Conservation (phyloP, 306 rosid genomes). For the Rosa persica region DNA sequence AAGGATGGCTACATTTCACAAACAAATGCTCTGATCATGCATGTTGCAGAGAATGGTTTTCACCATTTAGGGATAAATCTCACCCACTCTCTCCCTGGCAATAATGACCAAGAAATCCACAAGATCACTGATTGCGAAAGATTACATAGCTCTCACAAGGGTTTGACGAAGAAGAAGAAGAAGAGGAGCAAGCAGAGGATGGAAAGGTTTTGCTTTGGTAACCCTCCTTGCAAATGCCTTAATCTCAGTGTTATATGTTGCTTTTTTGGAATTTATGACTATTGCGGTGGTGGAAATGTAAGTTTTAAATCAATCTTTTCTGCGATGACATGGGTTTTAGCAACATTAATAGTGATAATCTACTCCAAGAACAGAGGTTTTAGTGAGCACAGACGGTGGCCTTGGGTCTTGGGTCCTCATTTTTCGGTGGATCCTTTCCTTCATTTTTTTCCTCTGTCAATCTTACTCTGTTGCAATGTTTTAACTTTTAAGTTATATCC, state of each 20-base stretch:
- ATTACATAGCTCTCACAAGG: too few relatives aligned
- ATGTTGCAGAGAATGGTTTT: too few relatives aligned
- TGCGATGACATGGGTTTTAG: conserved; percentile 60
- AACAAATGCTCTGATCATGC: too few relatives aligned
- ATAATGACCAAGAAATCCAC: too few relatives aligned
- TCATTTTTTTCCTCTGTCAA: conserved; percentile 36
- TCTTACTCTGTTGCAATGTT: conserved; percentile 48
- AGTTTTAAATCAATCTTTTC: conserved; percentile 30
- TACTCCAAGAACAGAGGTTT: conserved; percentile 37
- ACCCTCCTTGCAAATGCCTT: conserved; percentile 35
- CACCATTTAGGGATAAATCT: too few relatives aligned
- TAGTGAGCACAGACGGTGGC: conserved; percentile 40
- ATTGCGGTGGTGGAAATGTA: conserved; percentile 22
- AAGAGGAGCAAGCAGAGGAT: conserved; percentile 16
- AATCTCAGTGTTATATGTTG: conserved; percentile 44
- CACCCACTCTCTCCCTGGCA: too few relatives aligned
- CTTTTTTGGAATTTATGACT: conserved; percentile 43
- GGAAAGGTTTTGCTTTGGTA: conserved; percentile 17
- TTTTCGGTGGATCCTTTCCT: conserved; percentile 66
- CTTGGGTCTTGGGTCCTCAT: conserved; percentile 51
- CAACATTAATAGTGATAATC: conserved; percentile 42
- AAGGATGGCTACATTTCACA: too few relatives aligned
- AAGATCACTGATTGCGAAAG: too few relatives aligned
- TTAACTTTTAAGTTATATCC: conserved; percentile 35
- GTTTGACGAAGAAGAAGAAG: conserved; percentile 18